Conservation (phyloP, 495 filamentous ascomycete genomes). For the Aspergillus bridgeri region DNA sequence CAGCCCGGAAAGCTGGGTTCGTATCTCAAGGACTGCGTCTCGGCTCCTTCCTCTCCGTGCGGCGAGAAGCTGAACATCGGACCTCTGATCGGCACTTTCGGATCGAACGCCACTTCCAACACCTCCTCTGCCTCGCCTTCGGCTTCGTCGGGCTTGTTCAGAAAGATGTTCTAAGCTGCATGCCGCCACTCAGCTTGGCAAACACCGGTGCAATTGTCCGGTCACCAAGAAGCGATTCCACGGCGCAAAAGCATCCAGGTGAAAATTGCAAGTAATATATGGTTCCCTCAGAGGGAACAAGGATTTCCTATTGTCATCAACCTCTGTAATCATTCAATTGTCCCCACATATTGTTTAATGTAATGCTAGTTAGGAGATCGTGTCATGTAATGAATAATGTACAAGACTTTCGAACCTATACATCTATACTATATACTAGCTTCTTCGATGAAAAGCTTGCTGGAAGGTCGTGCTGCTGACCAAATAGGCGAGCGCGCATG, state of each 20-base stretch:
- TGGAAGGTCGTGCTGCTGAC: too few species aligned
- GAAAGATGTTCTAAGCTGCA: neutral
- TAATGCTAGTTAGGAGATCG: slow-evolving; percentile 1
- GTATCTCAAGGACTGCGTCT: slow-evolving; percentile 27
- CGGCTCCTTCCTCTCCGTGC: slow-evolving; percentile 22
- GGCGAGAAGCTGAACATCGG: slow-evolving; percentile 24
- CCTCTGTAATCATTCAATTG: slow-evolving; percentile 9
- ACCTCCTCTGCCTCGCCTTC: slow-evolving; percentile 8
- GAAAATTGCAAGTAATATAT: neutral
- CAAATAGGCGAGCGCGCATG: too few species aligned
- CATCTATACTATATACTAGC: neutral
- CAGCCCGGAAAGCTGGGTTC: slow-evolving; percentile 27
- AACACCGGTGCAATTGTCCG: neutral
- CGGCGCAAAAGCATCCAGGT: neutral
- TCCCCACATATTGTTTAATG: slow-evolving; percentile 5
- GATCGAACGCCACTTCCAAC: slow-evolving; percentile 3
- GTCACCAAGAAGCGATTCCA: neutral
- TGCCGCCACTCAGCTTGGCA: too few species aligned
- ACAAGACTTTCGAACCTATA: neutral
- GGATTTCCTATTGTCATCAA: neutral
- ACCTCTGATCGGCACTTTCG: slow-evolving; percentile 21
- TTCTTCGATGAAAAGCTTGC: neutral
- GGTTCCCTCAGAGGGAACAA: neutral
- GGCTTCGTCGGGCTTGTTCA: neutral
- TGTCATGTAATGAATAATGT: slow-evolving; percentile 1